Evolutionary conservation across 1,284 basidiomycete genomes (phyloP), one percentile per base, ranked within the genome.

Genomic region (Entoloma clypeatum): DNA sequence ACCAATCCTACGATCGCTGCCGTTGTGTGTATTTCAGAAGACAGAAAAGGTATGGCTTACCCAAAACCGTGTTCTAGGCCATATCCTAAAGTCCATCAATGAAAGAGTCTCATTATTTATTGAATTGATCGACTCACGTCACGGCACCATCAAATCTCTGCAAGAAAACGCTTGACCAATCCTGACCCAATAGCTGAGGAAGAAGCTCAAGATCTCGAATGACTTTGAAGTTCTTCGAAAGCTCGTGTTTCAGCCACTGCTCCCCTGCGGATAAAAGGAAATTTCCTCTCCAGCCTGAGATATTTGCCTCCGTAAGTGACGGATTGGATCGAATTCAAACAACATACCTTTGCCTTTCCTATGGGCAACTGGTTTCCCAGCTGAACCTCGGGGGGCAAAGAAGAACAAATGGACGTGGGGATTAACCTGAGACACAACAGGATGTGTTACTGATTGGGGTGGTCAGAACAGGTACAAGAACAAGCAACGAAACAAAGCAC

Each of bases 401-500:
- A 96, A 95, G 69, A 99, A 99, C n/a, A 98, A 55, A 62, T 98
- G 95, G 8, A 99, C 92, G 61, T 99, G 96, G 0, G 94, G 95
- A 57, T 98, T 99, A 21, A 91, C 93, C 67, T 94, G 94, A 1
- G 90, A 93, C 24, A 99, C 95, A 35, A 98, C 86, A 2, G 92
- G 89, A 61, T 96, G 86, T 49, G 93, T 97, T 45, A 96, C 93
- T 92, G 51, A 6, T 44, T 14, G 7, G 36, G 16, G 18, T 8
- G 5, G 30, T 43, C 11, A 44, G 24, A 30, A 41, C 41, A 40
- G 26, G 25, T 45, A 29, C 34, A 23, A 8, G 5, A 13, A 47
- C 28, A 17, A 35, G 25, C 22, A 25, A 36, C n/a, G n/a, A 13
- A 19, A 36, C 18, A 13, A 13, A 25, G 9, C 49, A 79, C 86